Conservation (phyloP, 1,284 basidiomycete genomes). For the Xerocomus minutiporus region DNA sequence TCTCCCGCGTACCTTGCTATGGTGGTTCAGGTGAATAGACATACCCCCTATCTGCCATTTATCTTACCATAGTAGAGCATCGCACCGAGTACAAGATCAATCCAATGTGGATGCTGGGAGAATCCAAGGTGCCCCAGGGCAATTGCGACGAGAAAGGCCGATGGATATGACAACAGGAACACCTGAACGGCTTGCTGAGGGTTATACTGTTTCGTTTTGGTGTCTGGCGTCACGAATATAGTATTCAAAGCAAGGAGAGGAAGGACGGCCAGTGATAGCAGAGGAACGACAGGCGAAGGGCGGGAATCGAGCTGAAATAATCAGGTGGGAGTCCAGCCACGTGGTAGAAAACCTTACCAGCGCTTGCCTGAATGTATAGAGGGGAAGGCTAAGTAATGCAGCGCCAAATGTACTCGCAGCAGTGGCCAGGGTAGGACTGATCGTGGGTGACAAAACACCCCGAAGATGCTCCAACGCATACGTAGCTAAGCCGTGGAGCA, state of each 20-base stretch:
- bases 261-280: constrained; percentile 51
- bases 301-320: constrained; percentile 36
- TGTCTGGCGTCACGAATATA: constrained; percentile 55
- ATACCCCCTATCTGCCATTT: background rate
- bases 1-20: constrained; percentile 55
- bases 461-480: constrained; percentile 59
- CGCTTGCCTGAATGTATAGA: constrained; percentile 56
- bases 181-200: constrained; percentile 48
- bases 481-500: constrained; percentile 54
- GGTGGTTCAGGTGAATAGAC: constrained; percentile 5
- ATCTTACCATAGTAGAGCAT: constrained; percentile 58
- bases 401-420: constrained; percentile 59
- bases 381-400: constrained; percentile 54
- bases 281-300: constrained; percentile 41
- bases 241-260: constrained; percentile 56
- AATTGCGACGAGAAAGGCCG: constrained; percentile 41
- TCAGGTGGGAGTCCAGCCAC: constrained; percentile 3
- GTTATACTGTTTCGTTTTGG: constrained; percentile 43
- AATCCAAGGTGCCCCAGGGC: constrained; percentile 52
- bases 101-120: constrained; percentile 50
- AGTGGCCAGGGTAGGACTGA: constrained; percentile 50
- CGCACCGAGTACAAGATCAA: constrained; percentile 46
- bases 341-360: constrained; percentile 43
- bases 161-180: constrained; percentile 52
- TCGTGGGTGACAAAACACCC: constrained; percentile 49